Base-by-base conservation (phyloP, 139 green algal genomes). In the Chlorokybus atmophyticus region DNA sequence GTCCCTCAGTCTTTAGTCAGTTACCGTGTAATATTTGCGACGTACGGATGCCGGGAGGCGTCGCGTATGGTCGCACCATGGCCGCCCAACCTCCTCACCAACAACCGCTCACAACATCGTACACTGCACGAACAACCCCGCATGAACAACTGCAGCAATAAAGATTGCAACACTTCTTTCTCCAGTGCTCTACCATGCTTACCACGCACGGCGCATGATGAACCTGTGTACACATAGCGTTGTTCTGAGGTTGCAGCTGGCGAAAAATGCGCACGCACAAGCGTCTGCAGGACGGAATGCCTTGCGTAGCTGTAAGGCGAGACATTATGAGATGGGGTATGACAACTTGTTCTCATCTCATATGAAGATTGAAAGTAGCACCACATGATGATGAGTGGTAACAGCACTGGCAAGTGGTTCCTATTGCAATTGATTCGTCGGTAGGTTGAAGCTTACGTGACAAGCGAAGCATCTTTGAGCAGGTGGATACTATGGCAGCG, bases 201-300 rank as follows among this genome's bases (percentile, higher is more conserved):
- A n/a, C n/a, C n/a, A 48, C 69, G 59, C 19, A 89, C 66, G 1
- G 24, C 83, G 32, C 81, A 71, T 14, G 53, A 59, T 25, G 59
- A 80, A n/a, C 85, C 88, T 17, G 75, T 68, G 74, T 94, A 93
- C 32, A 96, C 75, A 73, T 78, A 93, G 48, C 84, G 73, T 67
- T 92, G 82, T 1, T 80, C 86, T 2, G 83, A 93, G 41, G 70
- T 80, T 40, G 72, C 35, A 63, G 4, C n/a, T n/a, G n/a, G n/a
- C n/a, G n/a, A n/a, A n/a, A n/a, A n/a, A n/a, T n/a, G n/a, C n/a
- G n/a, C n/a, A n/a, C n/a, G n/a, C n/a, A n/a, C n/a, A n/a, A n/a
- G n/a, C n/a, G n/a, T n/a, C n/a, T n/a, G n/a, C n/a, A 85, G 64
- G 25, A 88, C 85, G 6, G 10, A 48, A 57, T 94, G 85, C 1